phyloP scores from a whole-genome alignment of 345 rosid genomes.

The Arabidopsis suecica region DNA sequence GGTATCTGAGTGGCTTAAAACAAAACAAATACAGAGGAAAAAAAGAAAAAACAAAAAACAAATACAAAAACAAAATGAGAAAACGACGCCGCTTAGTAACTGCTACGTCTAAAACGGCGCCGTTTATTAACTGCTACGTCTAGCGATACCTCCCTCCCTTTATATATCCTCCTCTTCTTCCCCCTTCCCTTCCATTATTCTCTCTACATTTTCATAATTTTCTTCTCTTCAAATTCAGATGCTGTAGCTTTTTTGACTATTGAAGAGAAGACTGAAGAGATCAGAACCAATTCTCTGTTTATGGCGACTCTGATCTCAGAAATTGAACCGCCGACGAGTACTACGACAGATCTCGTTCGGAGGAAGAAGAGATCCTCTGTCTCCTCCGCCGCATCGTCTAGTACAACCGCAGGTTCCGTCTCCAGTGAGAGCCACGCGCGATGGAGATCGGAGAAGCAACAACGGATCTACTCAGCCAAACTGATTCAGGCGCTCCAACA shows the following conservation, averaged over 20 bases:
- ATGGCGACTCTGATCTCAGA: slow-evolving; percentile 36
- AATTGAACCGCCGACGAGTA: not conserved
- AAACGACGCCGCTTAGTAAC: slow-evolving; percentile 25
- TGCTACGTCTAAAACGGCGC: slow-evolving; percentile 16
- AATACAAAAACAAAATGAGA: not conserved
- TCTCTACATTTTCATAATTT: slow-evolving; percentile 12
- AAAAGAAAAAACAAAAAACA: too few relatives aligned
- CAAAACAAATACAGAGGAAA: not conserved
- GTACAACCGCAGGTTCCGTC: slow-evolving; percentile 5
- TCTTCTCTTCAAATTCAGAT: slow-evolving; percentile 1
- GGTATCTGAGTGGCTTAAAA: not conserved
- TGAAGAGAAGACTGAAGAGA: not conserved
- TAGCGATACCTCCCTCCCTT: not conserved
- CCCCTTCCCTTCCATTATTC: slow-evolving; percentile 21
- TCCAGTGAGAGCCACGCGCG: slow-evolving; percentile 38
- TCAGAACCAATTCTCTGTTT: not conserved
- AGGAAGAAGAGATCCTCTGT: slow-evolving; percentile 35
- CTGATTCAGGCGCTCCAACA: slow-evolving; percentile 75
- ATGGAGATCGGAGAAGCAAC: slow-evolving; percentile 87
- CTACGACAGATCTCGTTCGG: slow-evolving; percentile 25
- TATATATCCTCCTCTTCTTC: slow-evolving; percentile 10
- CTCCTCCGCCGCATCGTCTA: slow-evolving; percentile 30
- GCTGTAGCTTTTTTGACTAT: not conserved
- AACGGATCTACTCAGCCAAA: slow-evolving; percentile 76
- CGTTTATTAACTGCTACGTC: slow-evolving; percentile 21